phyloP scores from a whole-genome alignment of 1,139 yeast genomes.

The Suhomyces yuchorum region DNA sequence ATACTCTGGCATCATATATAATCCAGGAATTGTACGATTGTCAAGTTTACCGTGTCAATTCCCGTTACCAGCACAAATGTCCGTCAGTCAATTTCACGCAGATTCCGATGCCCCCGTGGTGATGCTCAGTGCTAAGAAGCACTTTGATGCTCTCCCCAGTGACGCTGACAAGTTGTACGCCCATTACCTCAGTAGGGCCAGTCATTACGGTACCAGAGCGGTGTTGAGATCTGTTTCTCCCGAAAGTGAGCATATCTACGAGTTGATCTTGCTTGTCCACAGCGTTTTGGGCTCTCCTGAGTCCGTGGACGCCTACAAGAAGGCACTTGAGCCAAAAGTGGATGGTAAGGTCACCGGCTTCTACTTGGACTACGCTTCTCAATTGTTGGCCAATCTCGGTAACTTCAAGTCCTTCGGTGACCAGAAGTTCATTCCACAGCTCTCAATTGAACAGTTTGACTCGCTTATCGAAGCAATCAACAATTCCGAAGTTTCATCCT shows the following conservation, averaged over 20 bases:
- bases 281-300: constrained; percentile 48
- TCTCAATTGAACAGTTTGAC: constrained; percentile 51
- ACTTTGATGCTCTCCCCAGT: constrained; percentile 43
- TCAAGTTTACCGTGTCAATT: not conserved
- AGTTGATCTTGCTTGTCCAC: constrained; percentile 64
- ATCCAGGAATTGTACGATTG: not conserved
- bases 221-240: constrained; percentile 83
- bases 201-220: constrained; percentile 80
- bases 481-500: constrained; percentile 34
- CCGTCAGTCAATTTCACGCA: constrained; percentile 23
- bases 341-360: constrained; percentile 31
- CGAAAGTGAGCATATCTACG: constrained; percentile 75
- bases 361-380: constrained; percentile 78
- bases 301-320: constrained; percentile 45
- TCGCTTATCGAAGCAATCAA: constrained; percentile 45
- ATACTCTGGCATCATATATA: not conserved
- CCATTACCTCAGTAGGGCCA: constrained; percentile 78
- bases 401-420: constrained; percentile 91
- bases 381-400: constrained; percentile 78
- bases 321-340: constrained; percentile 24
- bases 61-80: constrained; percentile 5
- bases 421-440: constrained; percentile 74
- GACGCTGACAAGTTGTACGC: constrained; percentile 59
- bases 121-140: constrained; percentile 44
- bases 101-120: constrained; percentile 50